These are phyloP conservation scores for Penicillium angulare DNA, from an alignment of 495 filamentous ascomycete genomes.

Conservation along the genomic window DNA sequence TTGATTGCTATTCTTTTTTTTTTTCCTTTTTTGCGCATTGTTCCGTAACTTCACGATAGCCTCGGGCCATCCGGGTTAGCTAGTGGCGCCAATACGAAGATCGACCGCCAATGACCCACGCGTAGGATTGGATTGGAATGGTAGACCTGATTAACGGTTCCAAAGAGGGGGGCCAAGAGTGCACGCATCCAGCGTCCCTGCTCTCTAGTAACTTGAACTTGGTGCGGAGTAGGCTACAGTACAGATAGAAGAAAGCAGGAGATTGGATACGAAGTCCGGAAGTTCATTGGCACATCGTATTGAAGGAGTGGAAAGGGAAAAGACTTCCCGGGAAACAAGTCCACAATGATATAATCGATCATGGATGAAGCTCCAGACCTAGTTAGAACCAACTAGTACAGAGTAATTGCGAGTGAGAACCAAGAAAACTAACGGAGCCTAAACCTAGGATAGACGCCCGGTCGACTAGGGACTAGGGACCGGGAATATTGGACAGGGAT, in stretches of 20 bases:
- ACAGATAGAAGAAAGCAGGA: background rate
- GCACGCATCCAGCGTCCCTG: too few species aligned
- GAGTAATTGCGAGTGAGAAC: background rate
- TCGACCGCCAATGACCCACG: conserved; percentile 1
- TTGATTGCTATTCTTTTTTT: too few species aligned
- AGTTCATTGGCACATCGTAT: too few species aligned
- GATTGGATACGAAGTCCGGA: too few species aligned
- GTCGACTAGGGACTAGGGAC: background rate
- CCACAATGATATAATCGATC: background rate
- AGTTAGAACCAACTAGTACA: background rate
- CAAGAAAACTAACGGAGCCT: background rate
- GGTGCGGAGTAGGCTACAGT: background rate
- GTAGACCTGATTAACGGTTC: too few species aligned
- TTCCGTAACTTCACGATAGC: background rate
- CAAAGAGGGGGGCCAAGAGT: too few species aligned
- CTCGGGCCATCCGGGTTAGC: background rate
- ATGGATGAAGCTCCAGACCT: background rate
- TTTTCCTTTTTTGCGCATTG: background rate
- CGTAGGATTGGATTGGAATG: background rate
- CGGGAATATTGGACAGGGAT: too few species aligned
- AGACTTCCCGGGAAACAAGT: background rate
- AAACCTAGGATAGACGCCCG: background rate
- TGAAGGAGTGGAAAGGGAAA: background rate
- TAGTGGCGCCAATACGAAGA: conserved; percentile 15
- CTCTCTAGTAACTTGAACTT: too few species aligned